These are phyloP conservation scores for Phytophthora rubi DNA, from an alignment of 352 stramenopile genomes.

Conservation along the genomic window DNA sequence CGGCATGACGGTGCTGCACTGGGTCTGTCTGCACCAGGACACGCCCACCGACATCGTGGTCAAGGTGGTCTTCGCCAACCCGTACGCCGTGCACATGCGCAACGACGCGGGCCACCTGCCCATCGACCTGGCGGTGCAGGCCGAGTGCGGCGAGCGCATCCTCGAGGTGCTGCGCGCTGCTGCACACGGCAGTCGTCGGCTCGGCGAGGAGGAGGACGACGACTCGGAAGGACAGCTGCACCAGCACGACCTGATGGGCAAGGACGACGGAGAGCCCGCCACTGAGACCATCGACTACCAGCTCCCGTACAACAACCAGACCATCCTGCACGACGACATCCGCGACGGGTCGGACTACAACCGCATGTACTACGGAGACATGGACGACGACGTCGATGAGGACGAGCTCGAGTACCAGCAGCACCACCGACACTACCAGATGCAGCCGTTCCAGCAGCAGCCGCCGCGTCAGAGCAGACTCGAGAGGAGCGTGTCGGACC, in stretches of 20 bases:
- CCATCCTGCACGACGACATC: slow-evolving; percentile 43
- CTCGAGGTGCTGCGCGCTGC: slow-evolving; percentile 74
- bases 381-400: slow-evolving; percentile 41
- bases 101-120: slow-evolving; percentile 80
- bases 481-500: slow-evolving; percentile 36
- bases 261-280: slow-evolving; percentile 41
- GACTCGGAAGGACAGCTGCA: slow-evolving; percentile 29
- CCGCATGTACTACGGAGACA: slow-evolving; percentile 43
- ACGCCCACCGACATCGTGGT: slow-evolving; percentile 76
- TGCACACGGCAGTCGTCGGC: slow-evolving; percentile 38
- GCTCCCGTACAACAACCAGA: slow-evolving; percentile 46
- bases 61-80: slow-evolving; percentile 84
- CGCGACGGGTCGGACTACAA: slow-evolving; percentile 42
- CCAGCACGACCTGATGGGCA: slow-evolving; percentile 30
- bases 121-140: slow-evolving; percentile 78
- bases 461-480: slow-evolving; percentile 20
- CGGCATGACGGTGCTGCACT: slow-evolving; percentile 84
- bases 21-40: slow-evolving; percentile 82
- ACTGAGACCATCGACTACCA: slow-evolving; percentile 52
- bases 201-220: slow-evolving; percentile 11
- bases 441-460: slow-evolving; percentile 34
- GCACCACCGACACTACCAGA: slow-evolving; percentile 42
- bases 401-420: slow-evolving; percentile 48
- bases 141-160: slow-evolving; percentile 76
- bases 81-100: slow-evolving; percentile 68